A percentile compares a stretch with the other conserved stretches of the same genome.
Conservation (phyloP, 1,284 basidiomycete species). For the Meira miltonrushii region DNA sequence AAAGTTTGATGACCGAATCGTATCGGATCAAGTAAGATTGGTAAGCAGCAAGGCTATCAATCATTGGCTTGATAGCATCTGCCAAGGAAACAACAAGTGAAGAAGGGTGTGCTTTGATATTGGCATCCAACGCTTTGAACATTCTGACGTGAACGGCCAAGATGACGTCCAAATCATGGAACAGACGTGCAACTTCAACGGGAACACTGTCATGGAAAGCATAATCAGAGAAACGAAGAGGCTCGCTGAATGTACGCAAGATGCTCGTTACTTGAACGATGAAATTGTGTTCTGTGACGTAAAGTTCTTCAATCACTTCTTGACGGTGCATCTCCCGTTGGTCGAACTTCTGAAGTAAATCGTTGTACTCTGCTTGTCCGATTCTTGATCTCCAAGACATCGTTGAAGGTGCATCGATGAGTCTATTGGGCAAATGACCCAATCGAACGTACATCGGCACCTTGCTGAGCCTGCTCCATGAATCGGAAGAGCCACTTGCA, state of each 20-base stretch:
- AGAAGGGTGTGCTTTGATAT: constrained; percentile 37
- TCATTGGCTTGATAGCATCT: constrained; percentile 60
- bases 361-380: background rate
- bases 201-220: constrained; percentile 13
- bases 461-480: too few relatives aligned
- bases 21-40: constrained; percentile 76
- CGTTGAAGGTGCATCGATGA: constrained; percentile 16
- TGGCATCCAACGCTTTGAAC: constrained; percentile 8
- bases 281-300: constrained; percentile 15
- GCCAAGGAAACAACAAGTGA: constrained; percentile 58
- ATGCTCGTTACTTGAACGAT: constrained; percentile 12
- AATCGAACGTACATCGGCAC: background rate
- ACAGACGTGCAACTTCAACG: constrained; percentile 10
- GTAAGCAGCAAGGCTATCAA: constrained; percentile 69
- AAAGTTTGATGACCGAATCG: constrained; percentile 60
- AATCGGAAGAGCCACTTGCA: too few relatives aligned
- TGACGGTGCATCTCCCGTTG: constrained; percentile 20
- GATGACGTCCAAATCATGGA: constrained; percentile 20
- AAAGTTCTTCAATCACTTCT: constrained; percentile 19
- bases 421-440: constrained; percentile 1
- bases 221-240: constrained; percentile 9
- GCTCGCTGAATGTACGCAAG: constrained; percentile 12
- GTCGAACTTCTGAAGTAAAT: constrained; percentile 12
- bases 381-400: constrained; percentile 16
- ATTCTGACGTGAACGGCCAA: constrained; percentile 16